These are phyloP conservation scores for Trichoderma reesei DNA, from an alignment of 495 filamentous ascomycete genomes.

Conservation along the genomic window DNA sequence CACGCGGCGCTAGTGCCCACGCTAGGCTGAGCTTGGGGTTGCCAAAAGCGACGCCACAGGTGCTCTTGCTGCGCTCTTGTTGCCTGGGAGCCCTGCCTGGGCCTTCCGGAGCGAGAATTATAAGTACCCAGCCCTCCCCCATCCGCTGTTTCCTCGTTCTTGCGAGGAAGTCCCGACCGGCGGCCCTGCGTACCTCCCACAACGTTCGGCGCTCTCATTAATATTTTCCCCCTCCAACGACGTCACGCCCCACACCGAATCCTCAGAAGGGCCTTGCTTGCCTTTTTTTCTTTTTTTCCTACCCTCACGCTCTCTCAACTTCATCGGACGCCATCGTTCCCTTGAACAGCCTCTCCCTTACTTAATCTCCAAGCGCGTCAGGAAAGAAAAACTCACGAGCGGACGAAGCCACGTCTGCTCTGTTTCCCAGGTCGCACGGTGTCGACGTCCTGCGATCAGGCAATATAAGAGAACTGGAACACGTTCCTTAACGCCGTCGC, in stretches of 20 bases:
- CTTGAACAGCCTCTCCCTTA: conserved; percentile 7
- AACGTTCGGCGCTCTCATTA: conserved; percentile 29
- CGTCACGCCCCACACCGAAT: conserved; percentile 7
- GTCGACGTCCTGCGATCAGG: conserved; percentile 10
- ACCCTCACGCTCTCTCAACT: conserved; percentile 11
- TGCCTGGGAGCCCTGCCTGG: conserved; percentile 23
- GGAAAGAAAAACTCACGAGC: neutral
- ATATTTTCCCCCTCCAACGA: conserved; percentile 19
- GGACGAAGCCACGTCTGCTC: neutral
- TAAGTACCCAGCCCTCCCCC: conserved; percentile 39
- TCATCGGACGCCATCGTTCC: conserved; percentile 6
- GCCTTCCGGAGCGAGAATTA: conserved; percentile 29
- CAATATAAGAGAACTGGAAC: conserved; percentile 11
- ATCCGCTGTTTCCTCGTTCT: conserved; percentile 26
- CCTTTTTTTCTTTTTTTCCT: conserved; percentile 14
- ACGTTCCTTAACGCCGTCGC: conserved; percentile 12
- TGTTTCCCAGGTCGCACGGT: neutral
- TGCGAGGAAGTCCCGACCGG: conserved; percentile 41
- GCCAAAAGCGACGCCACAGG: conserved; percentile 24
- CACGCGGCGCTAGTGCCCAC: neutral
- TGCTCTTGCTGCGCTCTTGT: conserved; percentile 20
- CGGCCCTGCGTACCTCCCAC: conserved; percentile 31
- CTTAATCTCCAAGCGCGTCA: neutral
- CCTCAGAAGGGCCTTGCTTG: conserved; percentile 1
- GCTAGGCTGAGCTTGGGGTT: conserved; percentile 9